Evolutionary conservation across 2,329 filamentous ascomycete genomes (phyloP).

Genomic region (Cordyceps sp.): DNA sequence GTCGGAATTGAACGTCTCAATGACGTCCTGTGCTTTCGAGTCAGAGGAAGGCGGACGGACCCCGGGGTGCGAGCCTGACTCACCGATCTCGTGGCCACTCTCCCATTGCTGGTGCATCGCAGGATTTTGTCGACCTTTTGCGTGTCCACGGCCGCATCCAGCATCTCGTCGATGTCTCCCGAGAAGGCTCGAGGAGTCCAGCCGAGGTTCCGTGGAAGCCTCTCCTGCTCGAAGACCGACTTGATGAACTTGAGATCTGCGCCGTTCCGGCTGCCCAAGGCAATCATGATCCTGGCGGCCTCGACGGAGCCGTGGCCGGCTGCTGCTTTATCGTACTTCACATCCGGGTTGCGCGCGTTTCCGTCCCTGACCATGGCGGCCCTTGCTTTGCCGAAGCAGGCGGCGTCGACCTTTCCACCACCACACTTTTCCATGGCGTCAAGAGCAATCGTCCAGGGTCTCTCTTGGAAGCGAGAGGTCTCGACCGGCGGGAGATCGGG

Average conservation of each 20-base stretch:
- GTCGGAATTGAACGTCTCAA: too few species aligned
- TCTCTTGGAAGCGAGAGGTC: neutral
- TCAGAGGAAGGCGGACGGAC: too few species aligned
- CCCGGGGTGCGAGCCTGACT: too few species aligned
- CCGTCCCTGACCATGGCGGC: neutral
- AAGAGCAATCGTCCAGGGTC: neutral
- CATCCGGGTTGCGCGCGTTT: neutral
- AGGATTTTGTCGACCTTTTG: too few species aligned
- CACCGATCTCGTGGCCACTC: too few species aligned
- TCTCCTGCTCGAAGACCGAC: neutral
- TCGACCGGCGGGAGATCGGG: neutral
- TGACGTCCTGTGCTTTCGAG: too few species aligned
- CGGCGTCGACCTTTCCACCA: neutral
- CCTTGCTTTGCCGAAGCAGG: neutral
- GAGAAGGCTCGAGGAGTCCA: neutral
- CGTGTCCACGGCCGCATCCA: too few species aligned
- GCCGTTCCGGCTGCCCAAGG: neutral
- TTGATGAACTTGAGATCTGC: neutral
- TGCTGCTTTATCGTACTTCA: neutral
- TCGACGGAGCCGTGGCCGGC: neutral
- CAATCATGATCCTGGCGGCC: neutral
- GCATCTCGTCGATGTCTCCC: too few species aligned
- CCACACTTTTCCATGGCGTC: neutral
- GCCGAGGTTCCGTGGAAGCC: neutral
- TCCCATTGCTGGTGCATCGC: too few species aligned